Conservation (phyloP, 2,329 filamentous ascomycete genomes). For the Neonectria faginata region DNA sequence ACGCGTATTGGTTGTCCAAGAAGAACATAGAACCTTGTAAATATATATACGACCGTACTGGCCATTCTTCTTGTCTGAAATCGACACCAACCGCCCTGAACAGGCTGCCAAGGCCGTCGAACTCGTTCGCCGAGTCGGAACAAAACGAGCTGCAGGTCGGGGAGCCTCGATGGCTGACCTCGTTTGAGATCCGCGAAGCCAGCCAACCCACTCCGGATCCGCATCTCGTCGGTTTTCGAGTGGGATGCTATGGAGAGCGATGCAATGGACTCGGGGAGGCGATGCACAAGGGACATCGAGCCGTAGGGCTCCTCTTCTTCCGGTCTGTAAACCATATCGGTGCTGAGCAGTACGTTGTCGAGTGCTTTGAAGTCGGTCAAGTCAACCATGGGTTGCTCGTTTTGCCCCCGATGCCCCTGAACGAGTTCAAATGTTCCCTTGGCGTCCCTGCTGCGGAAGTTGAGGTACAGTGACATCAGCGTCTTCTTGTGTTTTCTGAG, state of each 20-base stretch:
- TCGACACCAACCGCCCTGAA: conserved; percentile 11
- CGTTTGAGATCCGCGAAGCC: conserved; percentile 13
- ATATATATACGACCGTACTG: neutral
- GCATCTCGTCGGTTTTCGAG: neutral
- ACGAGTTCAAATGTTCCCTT: neutral
- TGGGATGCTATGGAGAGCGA: conserved; percentile 23
- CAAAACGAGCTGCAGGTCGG: conserved; percentile 16
- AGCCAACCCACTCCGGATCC: conserved; percentile 7
- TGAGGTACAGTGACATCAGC: conserved; percentile 29
- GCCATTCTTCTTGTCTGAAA: conserved; percentile 3
- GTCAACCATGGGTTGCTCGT: conserved; percentile 3
- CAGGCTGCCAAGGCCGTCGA: neutral
- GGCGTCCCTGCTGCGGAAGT: conserved; percentile 5
- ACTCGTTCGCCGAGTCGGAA: conserved; percentile 6
- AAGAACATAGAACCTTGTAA: neutral
- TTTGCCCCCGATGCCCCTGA: neutral
- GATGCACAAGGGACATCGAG: conserved; percentile 12
- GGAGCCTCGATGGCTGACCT: neutral
- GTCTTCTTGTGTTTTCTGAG: conserved; percentile 20
- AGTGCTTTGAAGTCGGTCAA: conserved; percentile 24
- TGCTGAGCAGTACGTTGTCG: conserved; percentile 26
- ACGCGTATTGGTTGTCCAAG: too few relatives aligned
- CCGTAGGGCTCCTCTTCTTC: conserved; percentile 9
- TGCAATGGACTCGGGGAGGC: conserved; percentile 18
- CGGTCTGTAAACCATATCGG: conserved; percentile 15